Percentiles rank a stretch among this genome's conserved stretches.
phyloP scores from a whole-genome alignment of 495 filamentous ascomycete species.

The Astrothelium macrocarpum region DNA sequence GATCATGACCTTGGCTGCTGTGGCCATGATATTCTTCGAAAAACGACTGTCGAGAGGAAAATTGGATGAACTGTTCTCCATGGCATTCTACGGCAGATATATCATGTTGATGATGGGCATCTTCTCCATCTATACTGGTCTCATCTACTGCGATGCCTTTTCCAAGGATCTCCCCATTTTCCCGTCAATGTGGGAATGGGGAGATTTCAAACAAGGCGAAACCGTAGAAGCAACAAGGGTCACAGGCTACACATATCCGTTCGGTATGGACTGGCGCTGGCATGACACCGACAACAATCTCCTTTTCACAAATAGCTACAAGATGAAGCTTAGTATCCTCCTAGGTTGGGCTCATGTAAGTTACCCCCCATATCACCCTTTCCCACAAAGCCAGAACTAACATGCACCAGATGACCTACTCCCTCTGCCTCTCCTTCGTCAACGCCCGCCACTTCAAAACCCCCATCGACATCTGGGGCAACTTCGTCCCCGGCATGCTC shows the following conservation, averaged over 20 bases:
- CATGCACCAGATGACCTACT: slow-evolving; percentile 79
- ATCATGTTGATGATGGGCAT: slow-evolving; percentile 97
- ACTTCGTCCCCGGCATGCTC: slow-evolving; percentile 95
- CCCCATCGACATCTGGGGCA: slow-evolving; percentile 89
- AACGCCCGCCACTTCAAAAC: slow-evolving; percentile 92
- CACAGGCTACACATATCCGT: slow-evolving; percentile 74
- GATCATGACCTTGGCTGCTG: slow-evolving; percentile 70
- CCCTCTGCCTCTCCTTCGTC: slow-evolving; percentile 81
- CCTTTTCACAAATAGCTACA: slow-evolving; percentile 93
- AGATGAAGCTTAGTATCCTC: slow-evolving; percentile 99
- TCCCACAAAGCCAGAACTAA: slow-evolving; percentile 9
- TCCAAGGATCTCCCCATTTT: slow-evolving; percentile 85
- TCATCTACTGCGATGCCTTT: slow-evolving; percentile 97
- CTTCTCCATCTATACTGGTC: slow-evolving; percentile 92
- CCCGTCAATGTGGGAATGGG: slow-evolving; percentile 76
- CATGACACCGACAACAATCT: slow-evolving; percentile 89
- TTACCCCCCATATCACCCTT: slow-evolving; percentile 7
- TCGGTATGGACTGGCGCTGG: slow-evolving; percentile 96
- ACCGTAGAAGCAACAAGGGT: slow-evolving; percentile 56
- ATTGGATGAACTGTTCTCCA: slow-evolving; percentile 85
- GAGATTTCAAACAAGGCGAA: slow-evolving; percentile 45
- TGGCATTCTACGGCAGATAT: slow-evolving; percentile 98
- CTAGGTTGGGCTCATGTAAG: slow-evolving; percentile 84
- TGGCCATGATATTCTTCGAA: slow-evolving; percentile 93
- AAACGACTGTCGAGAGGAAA: slow-evolving; percentile 74